These are phyloP conservation scores for Theileria equi DNA, from an alignment of 169 alveolate species.

Conservation along the genomic window DNA sequence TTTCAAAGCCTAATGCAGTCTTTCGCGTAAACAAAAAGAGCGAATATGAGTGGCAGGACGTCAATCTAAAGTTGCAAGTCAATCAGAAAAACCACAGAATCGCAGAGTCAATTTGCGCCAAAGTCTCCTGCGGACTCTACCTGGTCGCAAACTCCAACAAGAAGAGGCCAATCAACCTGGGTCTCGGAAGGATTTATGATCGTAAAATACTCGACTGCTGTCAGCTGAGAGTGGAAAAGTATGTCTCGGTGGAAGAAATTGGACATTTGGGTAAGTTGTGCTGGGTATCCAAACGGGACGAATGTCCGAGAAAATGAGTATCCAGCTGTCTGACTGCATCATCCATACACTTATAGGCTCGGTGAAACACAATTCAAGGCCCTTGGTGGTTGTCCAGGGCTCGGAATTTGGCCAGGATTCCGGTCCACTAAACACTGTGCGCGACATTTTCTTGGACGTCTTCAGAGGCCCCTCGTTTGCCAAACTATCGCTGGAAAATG, in stretches of 20 bases:
- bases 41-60: conserved; percentile 11
- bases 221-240: conserved; percentile 23
- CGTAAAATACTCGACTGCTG: conserved; percentile 43
- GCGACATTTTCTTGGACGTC: conserved; percentile 45
- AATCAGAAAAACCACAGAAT: conserved; percentile 32
- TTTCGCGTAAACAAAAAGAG: conserved; percentile 33
- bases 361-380: conserved; percentile 15
- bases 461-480: conserved; percentile 50
- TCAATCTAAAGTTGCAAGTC: conserved; percentile 14
- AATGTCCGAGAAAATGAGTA: not conserved
- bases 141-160: conserved; percentile 56
- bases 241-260: conserved; percentile 22
- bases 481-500: conserved; percentile 35
- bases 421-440: conserved; percentile 40
- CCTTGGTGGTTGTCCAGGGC: conserved; percentile 52
- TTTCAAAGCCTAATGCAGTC: conserved; percentile 17
- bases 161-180: conserved; percentile 54
- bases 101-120: conserved; percentile 33
- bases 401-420: conserved; percentile 46
- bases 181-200: conserved; percentile 50
- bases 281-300: too few relatives aligned
- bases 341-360: not conserved
- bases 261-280: too few relatives aligned
- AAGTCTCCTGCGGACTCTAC: conserved; percentile 52
- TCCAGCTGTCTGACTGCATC: not conserved